These are phyloP conservation scores for Diplotaxis tenuifolia DNA, from an alignment of 345 rosid genomes.

Conservation along the genomic window DNA sequence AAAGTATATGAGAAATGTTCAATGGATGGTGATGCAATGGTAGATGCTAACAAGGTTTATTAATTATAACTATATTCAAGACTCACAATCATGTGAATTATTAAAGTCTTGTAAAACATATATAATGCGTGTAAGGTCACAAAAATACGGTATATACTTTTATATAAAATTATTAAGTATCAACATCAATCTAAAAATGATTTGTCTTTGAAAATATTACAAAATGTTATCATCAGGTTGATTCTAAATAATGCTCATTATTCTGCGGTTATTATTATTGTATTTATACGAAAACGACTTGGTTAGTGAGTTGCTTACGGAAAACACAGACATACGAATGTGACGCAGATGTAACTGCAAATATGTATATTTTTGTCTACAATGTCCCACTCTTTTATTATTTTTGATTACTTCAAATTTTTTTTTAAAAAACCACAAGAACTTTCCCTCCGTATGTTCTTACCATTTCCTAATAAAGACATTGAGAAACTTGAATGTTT, in stretches of 20 bases:
- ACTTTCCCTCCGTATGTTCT: background rate
- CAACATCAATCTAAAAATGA: constrained; percentile 26
- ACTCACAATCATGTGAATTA: constrained; percentile 28
- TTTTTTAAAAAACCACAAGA: background rate
- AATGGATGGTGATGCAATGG: constrained; percentile 24
- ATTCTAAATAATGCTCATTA: background rate
- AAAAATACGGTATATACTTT: constrained; percentile 15
- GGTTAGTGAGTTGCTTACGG: constrained; percentile 17
- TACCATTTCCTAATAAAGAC: background rate
- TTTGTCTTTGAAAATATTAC: constrained; percentile 15
- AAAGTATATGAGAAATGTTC: constrained; percentile 8
- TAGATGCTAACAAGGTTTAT: constrained; percentile 14
- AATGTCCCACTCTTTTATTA: background rate
- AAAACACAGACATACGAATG: background rate
- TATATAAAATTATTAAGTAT: constrained; percentile 16
- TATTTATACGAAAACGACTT: constrained; percentile 20
- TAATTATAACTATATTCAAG: background rate
- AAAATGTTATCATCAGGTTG: constrained; percentile 16
- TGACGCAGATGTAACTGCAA: constrained; percentile 1
- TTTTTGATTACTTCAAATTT: background rate
- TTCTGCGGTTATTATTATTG: constrained; percentile 13
- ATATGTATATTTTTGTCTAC: background rate
- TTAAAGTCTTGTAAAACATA: constrained; percentile 2
- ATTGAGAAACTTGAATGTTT: background rate
- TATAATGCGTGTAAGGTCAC: constrained; percentile 25